These are phyloP conservation scores for Candida tibetensis DNA, from an alignment of 805 yeast species.

Conservation along the genomic window DNA sequence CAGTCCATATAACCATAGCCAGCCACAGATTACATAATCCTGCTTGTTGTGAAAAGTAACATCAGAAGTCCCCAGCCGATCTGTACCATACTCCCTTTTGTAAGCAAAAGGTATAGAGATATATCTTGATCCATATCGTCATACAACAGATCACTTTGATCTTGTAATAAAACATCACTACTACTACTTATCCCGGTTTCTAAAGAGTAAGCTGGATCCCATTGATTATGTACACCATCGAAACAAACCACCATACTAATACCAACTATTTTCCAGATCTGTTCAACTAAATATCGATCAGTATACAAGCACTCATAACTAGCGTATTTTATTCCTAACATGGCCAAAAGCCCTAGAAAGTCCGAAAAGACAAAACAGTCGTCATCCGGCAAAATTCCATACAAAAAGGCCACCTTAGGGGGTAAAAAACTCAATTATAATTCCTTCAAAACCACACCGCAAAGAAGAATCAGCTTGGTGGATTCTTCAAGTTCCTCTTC, in stretches of 20 bases:
- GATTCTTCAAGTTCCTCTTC: conserved; percentile 31
- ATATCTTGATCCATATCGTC: too few relatives aligned
- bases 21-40: too few relatives aligned
- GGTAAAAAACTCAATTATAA: conserved; percentile 34
- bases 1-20: too few relatives aligned
- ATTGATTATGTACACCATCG: conserved; percentile 4
- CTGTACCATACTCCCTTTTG: too few relatives aligned
- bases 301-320: too few relatives aligned
- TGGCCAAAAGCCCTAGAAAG: conserved; percentile 37
- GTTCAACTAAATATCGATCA: neutral
- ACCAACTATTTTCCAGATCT: conserved; percentile 1
- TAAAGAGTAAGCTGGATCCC: neutral
- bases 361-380: conserved; percentile 6
- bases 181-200: too few relatives aligned
- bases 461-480: conserved; percentile 35
- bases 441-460: conserved; percentile 10
- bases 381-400: conserved; percentile 9
- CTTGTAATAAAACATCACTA: too few relatives aligned
- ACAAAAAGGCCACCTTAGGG: conserved; percentile 7
- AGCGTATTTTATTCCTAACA: too few relatives aligned
- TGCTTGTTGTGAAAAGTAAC: too few relatives aligned
- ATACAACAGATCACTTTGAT: too few relatives aligned
- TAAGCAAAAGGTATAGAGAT: too few relatives aligned
- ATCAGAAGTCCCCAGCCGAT: too few relatives aligned
- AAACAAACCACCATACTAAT: neutral